phyloP scores from a whole-genome alignment of 2,329 filamentous ascomycete species.

The Colletotrichum aenigma region DNA sequence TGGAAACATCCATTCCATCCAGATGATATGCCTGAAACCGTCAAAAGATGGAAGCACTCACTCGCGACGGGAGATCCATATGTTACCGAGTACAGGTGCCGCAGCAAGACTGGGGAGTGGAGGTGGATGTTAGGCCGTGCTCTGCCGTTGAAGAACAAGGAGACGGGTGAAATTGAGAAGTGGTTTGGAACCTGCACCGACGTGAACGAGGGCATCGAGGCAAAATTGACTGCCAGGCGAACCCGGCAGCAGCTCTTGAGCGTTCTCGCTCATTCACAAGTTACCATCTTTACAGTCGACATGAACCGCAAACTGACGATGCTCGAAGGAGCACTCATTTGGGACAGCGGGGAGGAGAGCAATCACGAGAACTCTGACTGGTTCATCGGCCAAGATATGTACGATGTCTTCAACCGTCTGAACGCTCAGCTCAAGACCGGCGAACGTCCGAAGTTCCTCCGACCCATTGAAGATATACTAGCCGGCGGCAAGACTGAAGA shows the following conservation, averaged over 20 bases:
- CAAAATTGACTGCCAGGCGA: conserved; percentile 68
- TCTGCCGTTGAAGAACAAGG: conserved; percentile 67
- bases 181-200: conserved; percentile 87
- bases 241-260: conserved; percentile 73
- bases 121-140: conserved; percentile 81
- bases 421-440: conserved; percentile 46
- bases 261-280: conserved; percentile 76
- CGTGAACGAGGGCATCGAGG: conserved; percentile 75
- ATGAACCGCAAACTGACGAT: conserved; percentile 65
- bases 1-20: conserved; percentile 72
- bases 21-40: conserved; percentile 67
- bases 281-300: conserved; percentile 78
- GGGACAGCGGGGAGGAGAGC: conserved; percentile 41
- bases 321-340: conserved; percentile 70
- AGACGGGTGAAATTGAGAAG: conserved; percentile 72
- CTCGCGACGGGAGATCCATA: conserved; percentile 72
- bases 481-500: conserved; percentile 64
- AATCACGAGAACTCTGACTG: conserved; percentile 45
- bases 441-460: conserved; percentile 53
- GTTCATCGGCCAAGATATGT: conserved; percentile 66
- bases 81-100: conserved; percentile 73
- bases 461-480: conserved; percentile 68
- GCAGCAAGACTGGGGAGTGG: conserved; percentile 70
- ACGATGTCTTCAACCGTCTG: conserved; percentile 64
- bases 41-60: conserved; percentile 63